Evolutionary conservation across 1,284 basidiomycete genomes (phyloP).

Genomic region (Tilletiaria anomala): DNA sequence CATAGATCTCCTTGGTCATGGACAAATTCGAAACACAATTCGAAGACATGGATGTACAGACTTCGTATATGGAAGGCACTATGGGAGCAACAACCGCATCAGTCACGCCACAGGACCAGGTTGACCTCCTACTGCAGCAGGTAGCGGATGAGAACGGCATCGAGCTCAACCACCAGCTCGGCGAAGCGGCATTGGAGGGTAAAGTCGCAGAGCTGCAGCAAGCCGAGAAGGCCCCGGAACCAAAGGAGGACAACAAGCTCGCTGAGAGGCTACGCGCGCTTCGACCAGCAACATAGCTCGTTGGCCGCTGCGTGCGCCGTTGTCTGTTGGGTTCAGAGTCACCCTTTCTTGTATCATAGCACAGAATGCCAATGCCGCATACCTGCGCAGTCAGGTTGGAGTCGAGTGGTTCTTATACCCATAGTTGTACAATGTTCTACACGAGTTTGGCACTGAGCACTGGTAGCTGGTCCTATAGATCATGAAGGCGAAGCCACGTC

Average conservation of each 20-base stretch:
- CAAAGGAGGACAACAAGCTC: conserved; percentile 31
- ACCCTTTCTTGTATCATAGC: no score
- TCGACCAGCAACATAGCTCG: conserved; percentile 24
- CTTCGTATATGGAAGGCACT: conserved; percentile 92
- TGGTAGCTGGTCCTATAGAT: conserved; percentile 6
- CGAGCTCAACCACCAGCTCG: conserved; percentile 77
- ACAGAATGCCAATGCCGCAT: no score
- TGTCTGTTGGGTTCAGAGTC: neutral
- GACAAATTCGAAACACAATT: conserved; percentile 98
- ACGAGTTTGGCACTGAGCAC: conserved; percentile 4
- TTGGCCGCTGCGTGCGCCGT: neutral
- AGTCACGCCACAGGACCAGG: conserved; percentile 90
- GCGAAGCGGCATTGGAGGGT: conserved; percentile 54
- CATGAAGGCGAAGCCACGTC: neutral
- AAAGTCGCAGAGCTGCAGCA: conserved; percentile 38
- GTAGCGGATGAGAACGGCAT: conserved; percentile 96
- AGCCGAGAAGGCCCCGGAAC: conserved; percentile 9
- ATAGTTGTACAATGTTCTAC: conserved; percentile 8
- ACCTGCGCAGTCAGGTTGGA: no score
- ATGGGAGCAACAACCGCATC: conserved; percentile 86
- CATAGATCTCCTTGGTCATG: conserved; percentile 92
- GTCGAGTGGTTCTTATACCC: neutral
- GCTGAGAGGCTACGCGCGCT: conserved; percentile 22
- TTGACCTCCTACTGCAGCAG: conserved; percentile 78
- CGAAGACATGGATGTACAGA: conserved; percentile 92